phyloP scores from a whole-genome alignment of 176 grass and related monocot species.

The Calamus simplicifolius region DNA sequence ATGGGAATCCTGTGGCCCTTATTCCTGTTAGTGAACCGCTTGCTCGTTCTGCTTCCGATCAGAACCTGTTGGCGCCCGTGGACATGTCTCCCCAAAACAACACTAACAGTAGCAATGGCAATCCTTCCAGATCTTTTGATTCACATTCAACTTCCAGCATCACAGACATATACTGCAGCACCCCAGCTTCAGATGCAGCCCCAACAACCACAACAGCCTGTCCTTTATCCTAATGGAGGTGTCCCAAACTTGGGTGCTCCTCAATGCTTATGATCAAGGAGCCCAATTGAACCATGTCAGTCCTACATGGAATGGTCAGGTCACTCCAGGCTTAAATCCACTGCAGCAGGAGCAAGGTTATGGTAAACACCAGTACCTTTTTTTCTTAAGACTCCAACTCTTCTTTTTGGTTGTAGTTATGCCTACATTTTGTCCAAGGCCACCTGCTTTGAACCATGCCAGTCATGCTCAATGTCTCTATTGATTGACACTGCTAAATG shows the following conservation, averaged over 20 bases:
- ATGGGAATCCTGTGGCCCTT: constrained; percentile 50
- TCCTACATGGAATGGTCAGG: constrained; percentile 46
- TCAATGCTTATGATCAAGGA: constrained; percentile 34
- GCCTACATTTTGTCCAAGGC: not conserved
- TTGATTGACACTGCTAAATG: no score
- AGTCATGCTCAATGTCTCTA: no score
- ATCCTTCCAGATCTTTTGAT: constrained; percentile 26
- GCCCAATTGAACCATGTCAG: constrained; percentile 27
- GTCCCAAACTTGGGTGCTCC: constrained; percentile 22
- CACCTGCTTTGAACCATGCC: constrained; percentile 15
- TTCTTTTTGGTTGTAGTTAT: not conserved
- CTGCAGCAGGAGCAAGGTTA: constrained; percentile 42
- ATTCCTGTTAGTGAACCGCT: constrained; percentile 46
- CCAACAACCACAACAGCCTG: constrained; percentile 33
- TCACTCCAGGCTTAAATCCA: constrained; percentile 17
- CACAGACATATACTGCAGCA: constrained; percentile 33
- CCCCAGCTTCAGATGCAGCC: constrained; percentile 7
- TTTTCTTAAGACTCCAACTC: not conserved
- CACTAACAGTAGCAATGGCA: constrained; percentile 34
- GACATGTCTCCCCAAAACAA: constrained; percentile 74
- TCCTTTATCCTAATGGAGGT: constrained; percentile 43
- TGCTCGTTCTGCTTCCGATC: constrained; percentile 46
- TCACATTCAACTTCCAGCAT: constrained; percentile 37
- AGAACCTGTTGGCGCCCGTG: constrained; percentile 66
- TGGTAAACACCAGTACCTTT: constrained; percentile 29